Evolutionary conservation across 192 early-diverging fungal species (phyloP).

Genomic region (Podila epigama): DNA sequence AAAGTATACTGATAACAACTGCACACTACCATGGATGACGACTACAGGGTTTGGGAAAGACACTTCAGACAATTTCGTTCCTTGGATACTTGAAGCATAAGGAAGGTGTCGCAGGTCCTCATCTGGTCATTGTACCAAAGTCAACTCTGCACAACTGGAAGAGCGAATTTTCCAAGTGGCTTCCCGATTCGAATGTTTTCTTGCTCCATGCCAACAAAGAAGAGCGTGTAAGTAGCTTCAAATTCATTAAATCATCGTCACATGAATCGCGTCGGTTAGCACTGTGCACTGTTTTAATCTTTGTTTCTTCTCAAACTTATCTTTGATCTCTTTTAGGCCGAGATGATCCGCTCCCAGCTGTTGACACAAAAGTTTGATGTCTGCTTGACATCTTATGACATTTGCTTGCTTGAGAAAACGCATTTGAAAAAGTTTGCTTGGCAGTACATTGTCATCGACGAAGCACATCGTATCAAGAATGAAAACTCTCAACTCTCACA

Average conservation of each 20-base stretch:
- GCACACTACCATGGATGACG: not conserved
- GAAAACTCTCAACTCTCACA: slow-evolving; percentile 96
- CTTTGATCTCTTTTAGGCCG: slow-evolving; percentile 38
- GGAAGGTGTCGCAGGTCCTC: slow-evolving; percentile 79
- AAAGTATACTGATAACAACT: not conserved
- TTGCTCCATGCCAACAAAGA: slow-evolving; percentile 92
- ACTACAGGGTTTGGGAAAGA: slow-evolving; percentile 90
- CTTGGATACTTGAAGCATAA: slow-evolving; percentile 93
- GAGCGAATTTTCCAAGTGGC: slow-evolving; percentile 91
- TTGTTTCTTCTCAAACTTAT: not conserved
- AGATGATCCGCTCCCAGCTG: slow-evolving; percentile 63
- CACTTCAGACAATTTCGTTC: slow-evolving; percentile 95
- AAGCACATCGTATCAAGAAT: slow-evolving; percentile 98
- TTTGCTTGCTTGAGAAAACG: slow-evolving; percentile 90
- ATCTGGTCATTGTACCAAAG: slow-evolving; percentile 96
- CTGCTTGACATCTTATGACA: slow-evolving; percentile 97
- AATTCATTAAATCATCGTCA: not conserved
- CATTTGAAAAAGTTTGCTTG: slow-evolving; percentile 86
- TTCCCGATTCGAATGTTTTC: slow-evolving; percentile 87
- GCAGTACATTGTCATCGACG: slow-evolving; percentile 95
- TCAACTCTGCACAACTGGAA: slow-evolving; percentile 98
- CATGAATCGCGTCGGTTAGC: not conserved
- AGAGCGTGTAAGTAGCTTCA: slow-evolving; percentile 64
- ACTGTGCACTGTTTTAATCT: not conserved
- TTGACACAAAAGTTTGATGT: slow-evolving; percentile 80